Evolutionary conservation across 805 yeast species (phyloP).

Genomic region (Pichia gijzeniarum): DNA sequence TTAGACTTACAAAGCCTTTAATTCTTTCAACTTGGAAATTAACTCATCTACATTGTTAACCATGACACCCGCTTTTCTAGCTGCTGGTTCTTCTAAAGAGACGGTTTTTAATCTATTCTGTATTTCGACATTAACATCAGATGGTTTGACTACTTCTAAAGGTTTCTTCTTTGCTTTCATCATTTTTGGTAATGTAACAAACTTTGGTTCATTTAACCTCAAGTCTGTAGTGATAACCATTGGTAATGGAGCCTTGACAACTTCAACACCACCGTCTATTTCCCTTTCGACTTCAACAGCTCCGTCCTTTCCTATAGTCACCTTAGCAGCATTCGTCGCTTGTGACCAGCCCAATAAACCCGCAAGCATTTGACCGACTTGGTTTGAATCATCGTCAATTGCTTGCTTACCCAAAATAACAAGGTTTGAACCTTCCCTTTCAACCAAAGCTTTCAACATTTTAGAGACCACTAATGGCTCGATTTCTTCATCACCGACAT

Average conservation of each 20-base stretch:
- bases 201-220: constrained; percentile 91
- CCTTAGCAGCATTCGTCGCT: constrained; percentile 90
- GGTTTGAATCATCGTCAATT: constrained; percentile 90
- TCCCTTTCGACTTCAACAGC: constrained; percentile 82
- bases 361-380: constrained; percentile 95
- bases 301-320: constrained; percentile 43
- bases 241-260: constrained; percentile 72
- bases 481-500: constrained; percentile 57
- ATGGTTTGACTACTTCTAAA: constrained; percentile 54
- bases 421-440: constrained; percentile 64
- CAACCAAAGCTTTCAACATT: constrained; percentile 65
- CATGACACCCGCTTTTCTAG: constrained; percentile 73
- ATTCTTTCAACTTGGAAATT: constrained; percentile 67
- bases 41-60: constrained; percentile 81
- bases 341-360: constrained; percentile 94
- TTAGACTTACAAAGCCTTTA: constrained; percentile 51
- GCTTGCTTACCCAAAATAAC: constrained; percentile 94
- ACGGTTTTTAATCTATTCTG: constrained; percentile 59
- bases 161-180: constrained; percentile 99
- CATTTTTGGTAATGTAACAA: constrained; percentile 90
- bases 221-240: constrained; percentile 86
- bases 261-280: constrained; percentile 92
- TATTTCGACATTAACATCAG: constrained; percentile 66
- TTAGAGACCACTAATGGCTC: constrained; percentile 92
- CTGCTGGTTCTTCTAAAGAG: constrained; percentile 79